These are phyloP conservation scores for Globisporangium nodosum DNA, from an alignment of 352 stramenopile genomes.

Conservation along the genomic window DNA sequence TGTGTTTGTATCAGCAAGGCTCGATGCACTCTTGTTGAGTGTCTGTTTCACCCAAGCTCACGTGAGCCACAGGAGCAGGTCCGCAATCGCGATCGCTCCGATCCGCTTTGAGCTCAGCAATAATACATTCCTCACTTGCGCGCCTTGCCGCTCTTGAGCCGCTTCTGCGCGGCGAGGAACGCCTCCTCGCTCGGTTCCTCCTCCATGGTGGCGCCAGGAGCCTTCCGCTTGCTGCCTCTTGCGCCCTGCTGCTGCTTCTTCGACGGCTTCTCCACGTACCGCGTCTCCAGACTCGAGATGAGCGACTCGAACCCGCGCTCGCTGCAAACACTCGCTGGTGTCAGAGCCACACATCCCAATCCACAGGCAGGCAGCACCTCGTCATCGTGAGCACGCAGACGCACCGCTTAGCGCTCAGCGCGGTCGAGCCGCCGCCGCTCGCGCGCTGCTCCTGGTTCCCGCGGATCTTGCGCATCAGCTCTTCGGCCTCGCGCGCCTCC, in stretches of 20 bases:
- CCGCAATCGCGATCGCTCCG: too few relatives aligned
- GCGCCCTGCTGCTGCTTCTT: background rate
- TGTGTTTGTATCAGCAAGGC: too few relatives aligned
- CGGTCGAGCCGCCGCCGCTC: conserved; percentile 20
- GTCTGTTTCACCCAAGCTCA: too few relatives aligned
- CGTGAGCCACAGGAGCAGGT: too few relatives aligned
- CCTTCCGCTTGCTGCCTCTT: conserved; percentile 1
- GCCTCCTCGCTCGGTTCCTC: conserved; percentile 58
- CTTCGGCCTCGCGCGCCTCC: conserved; percentile 57
- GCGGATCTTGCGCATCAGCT: conserved; percentile 54
- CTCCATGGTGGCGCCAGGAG: conserved; percentile 1
- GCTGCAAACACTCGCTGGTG: conserved; percentile 12
- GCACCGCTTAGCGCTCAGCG: conserved; percentile 37
- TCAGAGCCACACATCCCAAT: background rate
- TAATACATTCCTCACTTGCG: background rate
- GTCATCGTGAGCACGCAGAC: conserved; percentile 3
- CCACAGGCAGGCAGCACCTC: background rate
- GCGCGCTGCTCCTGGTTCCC: conserved; percentile 39
- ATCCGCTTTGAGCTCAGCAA: too few relatives aligned
- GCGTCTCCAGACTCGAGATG: conserved; percentile 52
- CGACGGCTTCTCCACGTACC: conserved; percentile 41
- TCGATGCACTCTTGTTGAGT: too few relatives aligned
- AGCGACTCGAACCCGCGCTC: conserved; percentile 57
- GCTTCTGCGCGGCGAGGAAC: conserved; percentile 49
- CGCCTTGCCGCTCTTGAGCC: conserved; percentile 34